phyloP scores from a whole-genome alignment of 2,329 filamentous ascomycete species.

The Coniosporium tulheliwenetii region DNA sequence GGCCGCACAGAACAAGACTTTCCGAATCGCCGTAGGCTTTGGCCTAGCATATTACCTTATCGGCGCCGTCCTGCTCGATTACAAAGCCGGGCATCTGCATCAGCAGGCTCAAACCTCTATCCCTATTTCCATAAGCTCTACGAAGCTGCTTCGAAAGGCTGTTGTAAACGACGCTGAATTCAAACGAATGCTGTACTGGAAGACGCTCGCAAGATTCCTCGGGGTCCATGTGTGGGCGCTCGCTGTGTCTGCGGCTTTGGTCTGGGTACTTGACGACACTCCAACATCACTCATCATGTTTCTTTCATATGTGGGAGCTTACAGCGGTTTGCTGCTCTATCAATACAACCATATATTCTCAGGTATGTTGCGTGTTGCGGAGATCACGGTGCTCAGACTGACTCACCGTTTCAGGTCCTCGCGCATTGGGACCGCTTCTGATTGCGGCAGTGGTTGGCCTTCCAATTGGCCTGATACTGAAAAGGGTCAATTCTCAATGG shows the following conservation, averaged over 20 bases:
- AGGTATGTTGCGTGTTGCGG: too few species aligned
- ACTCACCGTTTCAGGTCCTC: too few species aligned
- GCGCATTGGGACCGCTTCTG: too few species aligned
- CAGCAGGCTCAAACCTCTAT: constrained; percentile 26
- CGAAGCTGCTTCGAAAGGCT: constrained; percentile 26
- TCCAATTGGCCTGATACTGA: constrained; percentile 20
- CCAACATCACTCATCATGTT: constrained; percentile 31
- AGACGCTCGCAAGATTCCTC: constrained; percentile 31
- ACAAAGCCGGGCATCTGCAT: constrained; percentile 36
- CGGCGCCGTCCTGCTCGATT: constrained; percentile 40
- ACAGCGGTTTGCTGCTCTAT: constrained; percentile 37
- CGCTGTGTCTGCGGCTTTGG: constrained; percentile 30
- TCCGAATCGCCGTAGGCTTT: constrained; percentile 35
- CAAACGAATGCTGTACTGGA: constrained; percentile 35
- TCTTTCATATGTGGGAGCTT: constrained; percentile 31
- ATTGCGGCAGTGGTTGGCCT: too few species aligned
- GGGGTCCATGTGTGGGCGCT: constrained; percentile 37
- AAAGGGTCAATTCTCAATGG: constrained; percentile 13
- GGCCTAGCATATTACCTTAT: constrained; percentile 42
- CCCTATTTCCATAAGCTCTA: constrained; percentile 23
- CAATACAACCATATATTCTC: constrained; percentile 26
- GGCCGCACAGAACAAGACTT: constrained; percentile 16
- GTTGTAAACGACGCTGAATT: constrained; percentile 29
- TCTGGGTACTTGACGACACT: constrained; percentile 35
- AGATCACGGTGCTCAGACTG: too few species aligned